These are phyloP conservation scores for Haplosporangium gracile DNA, from an alignment of 192 early-diverging fungal genomes.

Conservation along the genomic window DNA sequence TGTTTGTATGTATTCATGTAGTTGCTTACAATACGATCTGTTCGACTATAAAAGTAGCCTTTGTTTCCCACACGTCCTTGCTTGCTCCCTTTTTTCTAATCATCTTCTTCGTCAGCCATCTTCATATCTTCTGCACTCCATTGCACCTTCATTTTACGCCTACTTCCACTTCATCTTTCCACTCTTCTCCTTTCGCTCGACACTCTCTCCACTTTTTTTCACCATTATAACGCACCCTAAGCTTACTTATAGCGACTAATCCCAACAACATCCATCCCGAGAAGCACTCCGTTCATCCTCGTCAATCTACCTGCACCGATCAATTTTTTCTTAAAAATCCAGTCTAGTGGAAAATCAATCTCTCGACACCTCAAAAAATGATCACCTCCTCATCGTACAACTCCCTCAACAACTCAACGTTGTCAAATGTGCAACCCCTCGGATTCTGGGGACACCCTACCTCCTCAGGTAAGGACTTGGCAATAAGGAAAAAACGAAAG, in stretches of 20 bases:
- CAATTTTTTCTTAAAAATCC: neutral
- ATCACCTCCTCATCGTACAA: conserved; percentile 29
- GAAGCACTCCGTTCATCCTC: neutral
- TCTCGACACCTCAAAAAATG: neutral
- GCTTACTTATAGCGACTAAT: too few relatives aligned
- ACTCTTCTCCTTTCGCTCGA: neutral
- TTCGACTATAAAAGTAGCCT: neutral
- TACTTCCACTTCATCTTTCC: neutral
- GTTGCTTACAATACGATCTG: neutral
- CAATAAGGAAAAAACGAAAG: neutral
- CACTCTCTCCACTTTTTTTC: neutral
- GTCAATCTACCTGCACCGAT: neutral
- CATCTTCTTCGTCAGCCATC: neutral
- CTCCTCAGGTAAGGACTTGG: conserved; percentile 35
- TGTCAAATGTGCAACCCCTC: neutral
- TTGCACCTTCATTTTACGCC: neutral
- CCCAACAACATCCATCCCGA: too few relatives aligned
- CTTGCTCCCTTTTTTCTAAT: neutral
- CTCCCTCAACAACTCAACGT: conserved; percentile 19
- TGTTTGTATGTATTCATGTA: neutral
- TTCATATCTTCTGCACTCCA: neutral
- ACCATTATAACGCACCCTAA: too few relatives aligned
- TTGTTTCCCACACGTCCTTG: neutral
- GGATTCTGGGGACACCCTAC: conserved; percentile 49
- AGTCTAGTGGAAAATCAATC: neutral